Base-by-base conservation (phyloP, 179 eudicot genomes). In the Gypsophila paniculata region DNA sequence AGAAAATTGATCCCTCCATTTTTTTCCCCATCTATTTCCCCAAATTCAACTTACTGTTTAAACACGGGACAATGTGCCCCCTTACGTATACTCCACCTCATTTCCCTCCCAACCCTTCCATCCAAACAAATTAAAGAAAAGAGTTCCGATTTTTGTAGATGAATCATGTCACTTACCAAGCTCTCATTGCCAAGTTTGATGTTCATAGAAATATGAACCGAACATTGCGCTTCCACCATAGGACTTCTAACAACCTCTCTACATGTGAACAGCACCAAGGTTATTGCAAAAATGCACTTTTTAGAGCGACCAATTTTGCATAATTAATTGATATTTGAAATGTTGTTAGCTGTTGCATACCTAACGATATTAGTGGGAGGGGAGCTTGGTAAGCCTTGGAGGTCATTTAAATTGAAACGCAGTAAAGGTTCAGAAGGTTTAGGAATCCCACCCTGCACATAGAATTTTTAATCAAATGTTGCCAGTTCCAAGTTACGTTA, bases 161-260 rank as follows among this genome's bases (percentile, higher is more conserved):
- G 49, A 58, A 51, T 46, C 22, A 64, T 48, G 25, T 60, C 59
- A 15, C 34, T 46, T 69, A 88, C 96, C 96, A 90, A 83, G 76
- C 79, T 76, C 78, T 85, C 84, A 72, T 80, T 82, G 78, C 78
- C 64, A 63, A 90, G 80, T 81, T 85, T 84, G 17, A 88, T 83
- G 55, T 86, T 88, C 75, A 88, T 83, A 84, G 89, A 85, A 68
- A 90, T 76, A 74, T 90, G 96, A 61, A 88, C 93, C 14, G 87
- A 90, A 79, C 96, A 90, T 70, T 90, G 96, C 67, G 93, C 96
- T 85, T 90, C 93, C 80, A 90, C 93, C 96, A 90, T 90, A 68
- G 89, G 91, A 75, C 93, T 88, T 68, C 81, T 83, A 61, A 90
- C 96, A 80, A 88, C 79, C 82, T 90, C 96, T 81, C 96, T 90